Evolutionary conservation across 2,329 filamentous ascomycete genomes (phyloP), one percentile per base, ranked within the genome.

Genomic region (Orbilia javanica): DNA sequence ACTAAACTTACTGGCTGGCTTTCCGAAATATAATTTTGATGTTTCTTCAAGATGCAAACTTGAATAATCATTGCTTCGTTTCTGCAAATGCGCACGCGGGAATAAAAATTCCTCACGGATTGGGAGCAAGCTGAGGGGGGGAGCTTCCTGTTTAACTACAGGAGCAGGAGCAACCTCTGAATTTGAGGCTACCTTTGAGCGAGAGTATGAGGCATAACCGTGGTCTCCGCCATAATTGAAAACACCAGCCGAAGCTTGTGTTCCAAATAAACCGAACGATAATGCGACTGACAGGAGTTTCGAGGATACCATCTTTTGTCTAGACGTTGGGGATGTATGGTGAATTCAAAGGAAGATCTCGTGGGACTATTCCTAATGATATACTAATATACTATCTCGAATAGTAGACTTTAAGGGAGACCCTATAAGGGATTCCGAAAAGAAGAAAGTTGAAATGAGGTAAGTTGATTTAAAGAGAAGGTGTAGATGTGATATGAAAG

Each of bases 41-140:
- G 20, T 36, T 4, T 70, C 66, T 29, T 62, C 46, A 39, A 62
- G 66, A 52, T 62, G 66, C 18, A 62, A 15, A 20, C 25, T 60
- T 18, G 66, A 62, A 20, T 52, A 6, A 29, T 70, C 53, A 15
- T 62, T 44, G 27, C 42, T 50, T 39, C 66, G 42, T n/a, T 70
- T 70, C 13, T 70, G 53, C 7, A 62, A 29, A 18, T 62, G 27
- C n/a, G n/a, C n/a, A n/a, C n/a, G n/a, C n/a, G 66, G 66, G 29
- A 48, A 70, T 20, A 62, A 10, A 62, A 39, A 53, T 29, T 62
- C 53, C 3, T n/a, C 42, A 10, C 66, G 36, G 18, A 70, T 62
- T 22, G 53, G 66, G 20, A 62, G 10, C 4, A 62, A n/a, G 11
- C 11, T 44, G 29, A 55, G 64, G 11, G 22, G 2, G 8, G 36